These are phyloP conservation scores for Citropsis articulata DNA, from an alignment of 345 rosid genomes.

Conservation along the genomic window DNA sequence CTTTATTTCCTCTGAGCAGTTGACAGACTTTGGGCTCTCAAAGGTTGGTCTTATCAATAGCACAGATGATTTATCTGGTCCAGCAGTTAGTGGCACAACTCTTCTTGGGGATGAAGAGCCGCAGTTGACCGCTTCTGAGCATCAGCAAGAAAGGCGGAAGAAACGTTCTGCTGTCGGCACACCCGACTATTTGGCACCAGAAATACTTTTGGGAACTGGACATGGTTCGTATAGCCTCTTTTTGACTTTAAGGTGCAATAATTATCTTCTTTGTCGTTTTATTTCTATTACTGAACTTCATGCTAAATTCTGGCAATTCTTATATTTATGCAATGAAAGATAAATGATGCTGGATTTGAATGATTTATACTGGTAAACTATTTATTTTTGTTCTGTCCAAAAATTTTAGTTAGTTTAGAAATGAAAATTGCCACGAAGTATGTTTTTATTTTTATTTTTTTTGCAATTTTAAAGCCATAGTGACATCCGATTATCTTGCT, in stretches of 20 bases:
- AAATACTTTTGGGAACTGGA: constrained; percentile 98
- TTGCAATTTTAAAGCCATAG: background rate
- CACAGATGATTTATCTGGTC: constrained; percentile 97
- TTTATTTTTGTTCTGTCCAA: background rate
- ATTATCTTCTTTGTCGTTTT: constrained; percentile 15
- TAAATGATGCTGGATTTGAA: constrained; percentile 2
- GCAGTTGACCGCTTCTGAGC: constrained; percentile 51
- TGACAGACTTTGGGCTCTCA: constrained; percentile 88
- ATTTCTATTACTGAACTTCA: constrained; percentile 2
- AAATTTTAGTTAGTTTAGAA: background rate
- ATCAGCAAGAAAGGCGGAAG: constrained; percentile 70
- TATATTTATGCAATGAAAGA: background rate
- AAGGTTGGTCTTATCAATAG: constrained; percentile 99
- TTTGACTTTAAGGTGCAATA: constrained; percentile 22
- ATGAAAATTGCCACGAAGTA: background rate
- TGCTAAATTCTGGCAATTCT: constrained; percentile 7
- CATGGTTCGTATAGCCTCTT: constrained; percentile 76
- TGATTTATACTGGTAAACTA: background rate
- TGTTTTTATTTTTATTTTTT: too few relatives aligned
- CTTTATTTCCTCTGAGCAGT: constrained; percentile 39
- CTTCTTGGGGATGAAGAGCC: constrained; percentile 87
- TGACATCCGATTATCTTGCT: background rate
- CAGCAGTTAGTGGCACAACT: constrained; percentile 75
- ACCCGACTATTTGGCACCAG: constrained; percentile 99
- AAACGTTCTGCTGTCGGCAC: constrained; percentile 99